phyloP scores from a whole-genome alignment of 2,329 filamentous ascomycete genomes.

The Microdochium trichocladiopsis region DNA sequence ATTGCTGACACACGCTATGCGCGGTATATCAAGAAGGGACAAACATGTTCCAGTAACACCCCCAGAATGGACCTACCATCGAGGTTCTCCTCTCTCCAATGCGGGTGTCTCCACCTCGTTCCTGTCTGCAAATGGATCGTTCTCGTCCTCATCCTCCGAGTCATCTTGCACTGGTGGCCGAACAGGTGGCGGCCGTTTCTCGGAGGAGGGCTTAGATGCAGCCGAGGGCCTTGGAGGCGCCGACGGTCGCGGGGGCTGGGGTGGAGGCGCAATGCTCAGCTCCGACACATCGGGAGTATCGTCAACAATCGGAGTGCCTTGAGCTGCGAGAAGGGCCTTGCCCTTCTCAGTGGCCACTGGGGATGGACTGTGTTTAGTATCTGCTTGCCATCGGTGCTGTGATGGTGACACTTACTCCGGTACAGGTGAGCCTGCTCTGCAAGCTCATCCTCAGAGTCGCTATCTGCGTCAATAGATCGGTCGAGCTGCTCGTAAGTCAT shows the following conservation, averaged over 20 bases:
- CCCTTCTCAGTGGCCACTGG: conserved; percentile 46
- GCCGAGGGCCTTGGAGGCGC: conserved; percentile 40
- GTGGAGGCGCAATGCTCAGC: conserved; percentile 29
- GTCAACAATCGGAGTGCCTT: background rate
- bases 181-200: conserved; percentile 33
- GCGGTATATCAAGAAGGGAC: background rate
- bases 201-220: conserved; percentile 41
- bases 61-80: conserved; percentile 17
- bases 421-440: conserved; percentile 62
- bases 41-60: background rate
- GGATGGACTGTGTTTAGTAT: background rate
- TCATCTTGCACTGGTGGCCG: conserved; percentile 40
- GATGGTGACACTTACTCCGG: conserved; percentile 36
- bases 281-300: conserved; percentile 29
- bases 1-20: background rate
- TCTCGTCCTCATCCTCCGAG: conserved; percentile 65
- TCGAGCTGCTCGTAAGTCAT: conserved; percentile 95
- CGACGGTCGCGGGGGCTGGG: conserved; percentile 28
- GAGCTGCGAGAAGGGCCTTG: conserved; percentile 23
- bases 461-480: conserved; percentile 70
- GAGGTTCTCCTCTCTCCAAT: conserved; percentile 28
- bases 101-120: conserved; percentile 52
- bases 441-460: conserved; percentile 61
- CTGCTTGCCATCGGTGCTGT: background rate
- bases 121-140: conserved; percentile 80